Percentiles rank a stretch among this genome's conserved stretches.
phyloP scores from a whole-genome alignment of 2,329 filamentous ascomycete genomes.

The Trichoderma polysporum region DNA sequence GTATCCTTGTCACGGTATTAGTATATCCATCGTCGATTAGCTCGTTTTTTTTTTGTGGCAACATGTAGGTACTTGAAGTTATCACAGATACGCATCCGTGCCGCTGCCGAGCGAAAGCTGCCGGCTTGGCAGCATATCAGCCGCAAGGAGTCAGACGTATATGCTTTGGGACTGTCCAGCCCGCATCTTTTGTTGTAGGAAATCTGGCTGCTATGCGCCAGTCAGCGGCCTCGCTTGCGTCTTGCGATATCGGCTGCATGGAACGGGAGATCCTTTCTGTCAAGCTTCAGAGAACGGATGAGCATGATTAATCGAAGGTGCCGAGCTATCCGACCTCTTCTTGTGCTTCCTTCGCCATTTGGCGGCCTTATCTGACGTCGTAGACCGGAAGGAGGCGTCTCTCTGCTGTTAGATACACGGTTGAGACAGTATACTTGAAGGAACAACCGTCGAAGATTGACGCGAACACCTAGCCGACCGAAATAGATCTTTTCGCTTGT shows the following conservation, averaged over 20 bases:
- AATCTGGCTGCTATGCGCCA: background rate
- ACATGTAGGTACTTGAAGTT: background rate
- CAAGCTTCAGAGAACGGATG: background rate
- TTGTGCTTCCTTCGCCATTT: background rate
- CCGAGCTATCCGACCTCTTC: background rate
- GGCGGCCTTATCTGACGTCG: background rate
- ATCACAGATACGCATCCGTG: background rate
- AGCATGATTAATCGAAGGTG: background rate
- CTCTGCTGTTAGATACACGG: background rate
- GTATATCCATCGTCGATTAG: background rate
- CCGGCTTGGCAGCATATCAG: constrained; percentile 16
- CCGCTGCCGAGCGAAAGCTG: background rate
- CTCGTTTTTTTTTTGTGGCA: background rate
- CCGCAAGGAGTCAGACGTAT: background rate
- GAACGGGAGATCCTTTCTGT: background rate
- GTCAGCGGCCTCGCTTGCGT: background rate
- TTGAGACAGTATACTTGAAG: background rate
- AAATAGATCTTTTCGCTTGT: background rate
- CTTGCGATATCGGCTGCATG: constrained; percentile 17
- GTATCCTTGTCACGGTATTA: background rate
- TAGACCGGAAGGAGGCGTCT: background rate
- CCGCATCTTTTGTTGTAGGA: background rate
- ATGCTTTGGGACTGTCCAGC: background rate
- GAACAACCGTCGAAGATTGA: background rate
- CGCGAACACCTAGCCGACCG: background rate